Evolutionary conservation across 2,329 filamentous ascomycete species (phyloP).

Genomic region (Elsinoe ampelina): DNA sequence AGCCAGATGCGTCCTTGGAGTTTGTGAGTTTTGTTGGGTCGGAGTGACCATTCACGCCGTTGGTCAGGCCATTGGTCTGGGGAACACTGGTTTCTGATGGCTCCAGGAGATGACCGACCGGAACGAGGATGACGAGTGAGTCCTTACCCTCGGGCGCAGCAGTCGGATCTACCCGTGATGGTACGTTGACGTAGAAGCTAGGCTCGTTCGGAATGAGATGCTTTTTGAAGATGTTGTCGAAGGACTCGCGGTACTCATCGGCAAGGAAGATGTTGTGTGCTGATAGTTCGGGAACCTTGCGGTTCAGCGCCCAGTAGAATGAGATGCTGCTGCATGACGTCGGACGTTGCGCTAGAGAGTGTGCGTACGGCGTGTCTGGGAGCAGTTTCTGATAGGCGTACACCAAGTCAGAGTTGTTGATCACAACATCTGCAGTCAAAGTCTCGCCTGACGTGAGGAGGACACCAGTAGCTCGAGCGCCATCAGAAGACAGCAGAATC

Average conservation of each 20-base stretch:
- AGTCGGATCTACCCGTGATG: conserved; percentile 56
- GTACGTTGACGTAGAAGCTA: conserved; percentile 70
- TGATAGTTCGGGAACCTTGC: conserved; percentile 51
- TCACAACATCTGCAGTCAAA: conserved; percentile 55
- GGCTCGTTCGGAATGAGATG: conserved; percentile 59
- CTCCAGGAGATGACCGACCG: conserved; percentile 56
- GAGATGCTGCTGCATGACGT: conserved; percentile 65
- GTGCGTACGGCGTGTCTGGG: conserved; percentile 37
- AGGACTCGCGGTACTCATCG: conserved; percentile 61
- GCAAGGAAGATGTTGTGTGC: conserved; percentile 73
- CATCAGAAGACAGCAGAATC: conserved; percentile 46
- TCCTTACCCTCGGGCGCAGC: conserved; percentile 60
- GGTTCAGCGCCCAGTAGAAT: conserved; percentile 64
- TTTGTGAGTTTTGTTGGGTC: conserved; percentile 14
- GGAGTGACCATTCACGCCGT: conserved; percentile 17
- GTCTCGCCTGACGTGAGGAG: conserved; percentile 48
- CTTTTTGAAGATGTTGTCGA: conserved; percentile 64
- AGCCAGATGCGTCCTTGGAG: conserved; percentile 27
- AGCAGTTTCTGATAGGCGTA: conserved; percentile 66
- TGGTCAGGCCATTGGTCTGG: conserved; percentile 18
- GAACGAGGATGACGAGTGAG: conserved; percentile 59
- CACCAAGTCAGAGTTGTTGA: conserved; percentile 65
- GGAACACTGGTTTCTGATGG: conserved; percentile 31
- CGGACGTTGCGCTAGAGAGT: conserved; percentile 40
- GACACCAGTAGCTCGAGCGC: conserved; percentile 49